These are phyloP conservation scores for Paraphaeosphaeria minitans DNA, from an alignment of 2,329 filamentous ascomycete species.

Conservation along the genomic window DNA sequence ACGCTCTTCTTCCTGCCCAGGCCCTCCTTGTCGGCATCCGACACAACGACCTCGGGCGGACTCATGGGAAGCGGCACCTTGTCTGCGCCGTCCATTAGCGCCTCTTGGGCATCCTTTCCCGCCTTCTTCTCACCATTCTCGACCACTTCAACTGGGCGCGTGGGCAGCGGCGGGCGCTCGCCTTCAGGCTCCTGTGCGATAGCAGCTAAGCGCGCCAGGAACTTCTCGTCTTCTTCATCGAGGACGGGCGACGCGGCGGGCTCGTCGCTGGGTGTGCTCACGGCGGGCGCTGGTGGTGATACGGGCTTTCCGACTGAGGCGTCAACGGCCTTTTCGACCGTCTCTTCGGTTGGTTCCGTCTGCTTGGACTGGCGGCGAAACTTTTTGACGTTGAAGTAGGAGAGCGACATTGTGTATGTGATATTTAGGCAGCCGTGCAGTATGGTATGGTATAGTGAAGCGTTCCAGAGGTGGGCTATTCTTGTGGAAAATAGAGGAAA, in stretches of 20 bases:
- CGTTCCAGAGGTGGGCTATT: neutral
- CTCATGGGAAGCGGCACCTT: slow-evolving; percentile 58
- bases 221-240: slow-evolving; percentile 66
- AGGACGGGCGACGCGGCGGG: slow-evolving; percentile 52
- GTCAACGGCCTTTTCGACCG: slow-evolving; percentile 1
- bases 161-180: slow-evolving; percentile 50
- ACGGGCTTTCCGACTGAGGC: slow-evolving; percentile 32
- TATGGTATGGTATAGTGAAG: neutral
- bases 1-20: slow-evolving; percentile 47
- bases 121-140: slow-evolving; percentile 43
- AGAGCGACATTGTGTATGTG: slow-evolving; percentile 32
- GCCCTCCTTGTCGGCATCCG: slow-evolving; percentile 32
- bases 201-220: slow-evolving; percentile 58
- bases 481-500: neutral
- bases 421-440: neutral
- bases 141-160: slow-evolving; percentile 38
- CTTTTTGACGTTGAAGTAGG: slow-evolving; percentile 39
- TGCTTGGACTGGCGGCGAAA: slow-evolving; percentile 42
- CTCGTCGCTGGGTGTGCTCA: slow-evolving; percentile 35
- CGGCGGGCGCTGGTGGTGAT: slow-evolving; percentile 26
- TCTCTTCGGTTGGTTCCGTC: slow-evolving; percentile 17
- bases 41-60: slow-evolving; percentile 44
- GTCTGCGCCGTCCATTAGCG: slow-evolving; percentile 53
- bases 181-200: slow-evolving; percentile 49
- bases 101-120: slow-evolving; percentile 53